Base-by-base conservation (phyloP, 2,329 filamentous ascomycete genomes). In the Raffaelea arxii region DNA sequence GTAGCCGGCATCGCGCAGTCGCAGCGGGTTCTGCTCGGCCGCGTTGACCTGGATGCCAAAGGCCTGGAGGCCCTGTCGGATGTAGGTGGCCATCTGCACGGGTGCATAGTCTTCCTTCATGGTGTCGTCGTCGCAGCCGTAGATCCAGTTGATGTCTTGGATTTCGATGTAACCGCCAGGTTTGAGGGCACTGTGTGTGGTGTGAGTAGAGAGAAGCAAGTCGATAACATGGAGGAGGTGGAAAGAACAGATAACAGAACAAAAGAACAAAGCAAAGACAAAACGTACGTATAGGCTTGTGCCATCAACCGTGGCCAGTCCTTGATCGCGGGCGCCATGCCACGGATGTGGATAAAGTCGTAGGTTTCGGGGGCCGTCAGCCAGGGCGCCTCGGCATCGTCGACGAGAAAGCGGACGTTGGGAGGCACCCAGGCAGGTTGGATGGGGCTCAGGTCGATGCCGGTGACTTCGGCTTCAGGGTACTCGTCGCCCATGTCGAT, bases 291-390 rank as follows among this genome's bases (percentile, higher is more conserved):
- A 19, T 39, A 50, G 3, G 46, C 46, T 10, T 47, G 45, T 45
- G 61, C 68, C n/a, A 59, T 54, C 16, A 69, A 57, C n/a, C 53
- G 54, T 4, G 63, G 62, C 43, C 64, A 61, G 55, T 79, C 66
- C 43, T 66, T 70, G 41, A 81, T 68, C 2, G 69, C 68, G 58
- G 69, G 69, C 14, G 74, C 71, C 1, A 74, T 72, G 47, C 76
- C 70, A 3, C 78, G 67, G n/a, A 72, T 68, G 57, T 82, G 78
- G 16, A 80, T n/a, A 16, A 9, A 16, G 27, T 16, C 27, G 27
- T 16, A 30, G 16, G 27, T 30, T 9, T 30, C 63, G 5, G 65
- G 59, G 42, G 72, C 74, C 47, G 73, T 66, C 44, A 72, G 67
- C 10, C 69, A 71, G 76, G 58, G 56, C 41, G 67, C 68, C 54